Percentiles rank a stretch among this genome's conserved stretches.
Evolutionary conservation across 2,329 filamentous ascomycete genomes (phyloP).

Genomic region (Biscogniauxia mediterranea): DNA sequence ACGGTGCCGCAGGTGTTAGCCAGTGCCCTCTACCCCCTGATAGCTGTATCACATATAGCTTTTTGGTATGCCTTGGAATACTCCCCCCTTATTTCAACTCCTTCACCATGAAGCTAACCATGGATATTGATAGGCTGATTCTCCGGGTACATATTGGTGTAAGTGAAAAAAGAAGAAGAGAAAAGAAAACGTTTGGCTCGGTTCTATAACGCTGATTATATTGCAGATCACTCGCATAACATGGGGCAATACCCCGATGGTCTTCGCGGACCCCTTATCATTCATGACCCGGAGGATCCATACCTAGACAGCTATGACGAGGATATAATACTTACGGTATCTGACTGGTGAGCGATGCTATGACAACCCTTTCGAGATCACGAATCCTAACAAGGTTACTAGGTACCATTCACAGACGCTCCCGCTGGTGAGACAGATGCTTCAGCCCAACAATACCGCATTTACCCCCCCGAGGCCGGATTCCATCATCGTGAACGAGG

Average conservation of each 20-base stretch:
- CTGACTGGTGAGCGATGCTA: conserved; percentile 48
- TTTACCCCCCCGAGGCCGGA: conserved; percentile 43
- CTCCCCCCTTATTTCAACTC: neutral
- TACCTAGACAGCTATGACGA: conserved; percentile 54
- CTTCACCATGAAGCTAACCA: neutral
- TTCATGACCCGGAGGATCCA: conserved; percentile 56
- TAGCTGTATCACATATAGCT: conserved; percentile 54
- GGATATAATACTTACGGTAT: conserved; percentile 56
- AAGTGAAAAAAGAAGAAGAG: conserved; percentile 11
- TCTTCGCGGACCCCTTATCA: conserved; percentile 59
- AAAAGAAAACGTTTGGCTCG: too few species aligned
- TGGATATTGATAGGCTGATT: conserved; percentile 33
- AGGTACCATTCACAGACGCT: conserved; percentile 44
- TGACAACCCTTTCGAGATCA: conserved; percentile 35
- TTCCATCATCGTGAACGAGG: conserved; percentile 43
- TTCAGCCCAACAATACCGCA: conserved; percentile 38
- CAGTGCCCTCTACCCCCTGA: conserved; percentile 58
- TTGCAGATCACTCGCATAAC: conserved; percentile 59
- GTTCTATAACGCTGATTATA: conserved; percentile 12
- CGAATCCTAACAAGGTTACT: conserved; percentile 13
- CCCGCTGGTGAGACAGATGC: conserved; percentile 39
- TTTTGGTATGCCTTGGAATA: conserved; percentile 40
- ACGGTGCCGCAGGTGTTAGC: conserved; percentile 55
- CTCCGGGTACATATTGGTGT: conserved; percentile 49
- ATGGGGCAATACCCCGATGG: conserved; percentile 66